phyloP scores from a whole-genome alignment of 2,329 filamentous ascomycete species.

The Beauveria bassiana region DNA sequence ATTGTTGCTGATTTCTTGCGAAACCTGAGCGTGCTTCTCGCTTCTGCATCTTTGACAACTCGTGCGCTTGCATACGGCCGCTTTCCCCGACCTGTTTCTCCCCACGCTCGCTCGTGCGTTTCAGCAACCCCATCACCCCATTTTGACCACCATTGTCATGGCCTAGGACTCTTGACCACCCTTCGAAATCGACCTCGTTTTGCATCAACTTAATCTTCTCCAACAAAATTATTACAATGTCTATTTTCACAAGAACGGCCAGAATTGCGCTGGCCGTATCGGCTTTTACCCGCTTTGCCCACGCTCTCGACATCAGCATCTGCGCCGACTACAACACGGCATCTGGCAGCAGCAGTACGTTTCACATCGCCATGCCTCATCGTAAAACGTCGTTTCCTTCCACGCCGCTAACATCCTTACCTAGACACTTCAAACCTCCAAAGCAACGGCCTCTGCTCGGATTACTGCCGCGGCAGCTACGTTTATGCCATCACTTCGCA shows the following conservation, averaged over 20 bases:
- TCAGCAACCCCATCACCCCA: neutral
- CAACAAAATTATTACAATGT: slow-evolving; percentile 16
- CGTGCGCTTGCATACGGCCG: neutral
- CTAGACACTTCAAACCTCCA: slow-evolving; percentile 2
- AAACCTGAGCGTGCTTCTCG: neutral
- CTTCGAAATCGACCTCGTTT: neutral
- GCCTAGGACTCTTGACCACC: neutral
- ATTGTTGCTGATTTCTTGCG: neutral
- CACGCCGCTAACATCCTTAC: neutral
- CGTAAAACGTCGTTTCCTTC: neutral
- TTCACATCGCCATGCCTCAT: neutral
- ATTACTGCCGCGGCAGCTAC: slow-evolving; percentile 48
- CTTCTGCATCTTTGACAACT: neutral
- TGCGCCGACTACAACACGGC: slow-evolving; percentile 32
- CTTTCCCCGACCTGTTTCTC: neutral
- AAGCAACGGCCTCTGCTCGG: slow-evolving; percentile 55
- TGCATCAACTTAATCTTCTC: neutral
- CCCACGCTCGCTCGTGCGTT: neutral
- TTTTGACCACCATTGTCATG: neutral
- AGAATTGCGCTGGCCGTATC: slow-evolving; percentile 19
- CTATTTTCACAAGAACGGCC: slow-evolving; percentile 15
- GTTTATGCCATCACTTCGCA: slow-evolving; percentile 63
- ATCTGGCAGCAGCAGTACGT: slow-evolving; percentile 24
- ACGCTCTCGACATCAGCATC: slow-evolving; percentile 23
- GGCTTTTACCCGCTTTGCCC: slow-evolving; percentile 18